phyloP scores from a whole-genome alignment of 176 grass and related monocot species.

The Miscanthus lutarioriparius region DNA sequence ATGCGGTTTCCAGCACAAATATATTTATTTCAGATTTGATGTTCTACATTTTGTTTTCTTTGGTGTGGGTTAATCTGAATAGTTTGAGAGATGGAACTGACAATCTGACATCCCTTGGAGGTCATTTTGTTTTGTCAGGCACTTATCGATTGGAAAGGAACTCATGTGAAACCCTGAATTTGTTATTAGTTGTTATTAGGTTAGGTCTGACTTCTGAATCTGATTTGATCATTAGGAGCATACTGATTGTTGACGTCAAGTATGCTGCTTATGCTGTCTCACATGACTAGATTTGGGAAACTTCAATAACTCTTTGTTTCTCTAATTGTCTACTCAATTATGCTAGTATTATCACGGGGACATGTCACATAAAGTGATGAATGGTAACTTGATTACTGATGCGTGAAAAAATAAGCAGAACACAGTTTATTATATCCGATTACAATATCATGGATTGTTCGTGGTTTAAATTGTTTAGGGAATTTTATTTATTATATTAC shows the following conservation, averaged over 20 bases:
- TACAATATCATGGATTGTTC: neutral
- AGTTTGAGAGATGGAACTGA: neutral
- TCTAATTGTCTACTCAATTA: neutral
- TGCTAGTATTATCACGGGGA: neutral
- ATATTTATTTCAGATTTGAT: slow-evolving; percentile 11
- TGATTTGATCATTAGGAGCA: neutral
- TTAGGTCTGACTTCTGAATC: neutral
- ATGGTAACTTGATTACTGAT: neutral
- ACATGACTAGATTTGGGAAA: neutral
- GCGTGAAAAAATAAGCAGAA: neutral
- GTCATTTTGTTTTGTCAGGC: neutral
- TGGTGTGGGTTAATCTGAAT: neutral
- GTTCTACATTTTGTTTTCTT: neutral
- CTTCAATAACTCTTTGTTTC: neutral
- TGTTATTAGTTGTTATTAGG: neutral
- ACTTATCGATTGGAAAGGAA: neutral
- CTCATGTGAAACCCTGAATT: neutral
- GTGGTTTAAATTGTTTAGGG: neutral
- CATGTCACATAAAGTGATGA: neutral
- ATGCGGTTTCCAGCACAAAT: neutral
- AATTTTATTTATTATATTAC: slow-evolving; percentile 2
- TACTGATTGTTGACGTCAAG: neutral
- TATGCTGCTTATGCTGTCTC: neutral
- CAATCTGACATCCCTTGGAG: neutral
- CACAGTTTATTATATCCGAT: neutral